These are phyloP conservation scores for Globisporangium radiosum DNA, from an alignment of 352 stramenopile species.

Conservation along the genomic window DNA sequence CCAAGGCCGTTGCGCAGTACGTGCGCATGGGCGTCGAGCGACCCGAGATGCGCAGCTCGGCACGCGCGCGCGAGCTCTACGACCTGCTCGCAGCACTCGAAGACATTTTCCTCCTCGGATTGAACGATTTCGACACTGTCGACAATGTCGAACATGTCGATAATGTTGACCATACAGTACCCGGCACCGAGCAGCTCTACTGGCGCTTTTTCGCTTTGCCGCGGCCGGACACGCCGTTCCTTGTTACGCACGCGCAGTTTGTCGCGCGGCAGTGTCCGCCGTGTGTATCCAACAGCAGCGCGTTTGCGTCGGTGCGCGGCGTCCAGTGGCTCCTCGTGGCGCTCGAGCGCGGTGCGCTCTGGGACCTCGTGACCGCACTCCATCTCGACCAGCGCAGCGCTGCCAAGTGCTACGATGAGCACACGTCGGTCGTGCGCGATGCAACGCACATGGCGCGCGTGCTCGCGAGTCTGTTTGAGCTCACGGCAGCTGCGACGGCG, in stretches of 20 bases:
- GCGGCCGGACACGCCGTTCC: constrained; percentile 30
- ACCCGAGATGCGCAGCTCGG: constrained; percentile 59
- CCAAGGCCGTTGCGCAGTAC: constrained; percentile 53
- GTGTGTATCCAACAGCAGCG: constrained; percentile 28
- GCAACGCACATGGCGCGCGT: constrained; percentile 36
- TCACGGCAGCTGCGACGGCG: constrained; percentile 41
- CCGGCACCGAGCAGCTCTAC: constrained; percentile 15
- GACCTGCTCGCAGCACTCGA: constrained; percentile 65
- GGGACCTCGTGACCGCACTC: constrained; percentile 49
- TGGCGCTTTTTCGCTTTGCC: constrained; percentile 66
- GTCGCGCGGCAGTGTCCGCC: constrained; percentile 40
- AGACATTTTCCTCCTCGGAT: constrained; percentile 65
- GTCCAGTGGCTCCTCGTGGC: constrained; percentile 67
- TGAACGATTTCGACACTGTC: constrained; percentile 9
- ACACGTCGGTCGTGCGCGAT: constrained; percentile 39
- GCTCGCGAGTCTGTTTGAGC: constrained; percentile 34
- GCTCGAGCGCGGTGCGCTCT: constrained; percentile 50
- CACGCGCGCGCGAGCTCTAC: constrained; percentile 56
- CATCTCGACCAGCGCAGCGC: constrained; percentile 35
- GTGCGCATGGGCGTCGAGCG: constrained; percentile 52
- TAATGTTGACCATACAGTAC: constrained; percentile 3
- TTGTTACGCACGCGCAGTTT: constrained; percentile 64
- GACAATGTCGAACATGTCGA: background rate
- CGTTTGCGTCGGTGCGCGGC: constrained; percentile 61
- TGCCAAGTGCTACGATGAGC: constrained; percentile 48